Evolutionary conservation across 805 yeast genomes (phyloP), one percentile per base, ranked within the genome.

Genomic region (Lipomyces japonicus): DNA sequence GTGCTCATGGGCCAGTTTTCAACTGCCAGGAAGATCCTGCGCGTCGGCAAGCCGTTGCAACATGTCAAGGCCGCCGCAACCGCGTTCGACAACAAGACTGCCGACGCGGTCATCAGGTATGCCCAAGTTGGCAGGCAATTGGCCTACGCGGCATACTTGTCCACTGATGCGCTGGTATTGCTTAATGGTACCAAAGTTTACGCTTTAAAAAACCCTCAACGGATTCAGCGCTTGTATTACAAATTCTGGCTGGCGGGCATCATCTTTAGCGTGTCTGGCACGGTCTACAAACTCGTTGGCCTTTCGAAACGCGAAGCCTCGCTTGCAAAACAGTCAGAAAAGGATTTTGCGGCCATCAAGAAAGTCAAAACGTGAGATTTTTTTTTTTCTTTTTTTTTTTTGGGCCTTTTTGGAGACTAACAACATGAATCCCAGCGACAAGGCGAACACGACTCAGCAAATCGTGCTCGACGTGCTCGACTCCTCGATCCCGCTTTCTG

Each of bases 211-310:
- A 71, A 66, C 45, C 58, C 58, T 37, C 51, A 74, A 30, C 74
- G 70, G 46, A 73, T 77, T 38, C 79, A 84, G 46, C 76, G 75
- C 43, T 74, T 76, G 68, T 78, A 84, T 39, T 77, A 80, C 56
- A 76, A 81, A 69, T 82, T 80, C 72, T 91, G 97, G 97, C 75
- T 85, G 43, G 59, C 80, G 39, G 89, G 86, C 4, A 72, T 90
- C 55, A 60, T 77, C 37, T 78, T 84, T 39, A 86, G 86, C 30
- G 62, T 86, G 25, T 67, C 76, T 35, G 76, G 81, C 61, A 80
- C 85, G 50, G 60, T 76, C 38, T 75, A 86, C 69, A 75, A 76
- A 50, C 66, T 77, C 61, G 75, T 73, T 59, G 73, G 72, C 42
- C 74, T 75, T 47, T 63, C 61, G 32, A 63, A 63, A 48, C 70